phyloP scores from a whole-genome alignment of 2,329 filamentous ascomycete genomes.

The Ascochyta viciae-villosae region DNA sequence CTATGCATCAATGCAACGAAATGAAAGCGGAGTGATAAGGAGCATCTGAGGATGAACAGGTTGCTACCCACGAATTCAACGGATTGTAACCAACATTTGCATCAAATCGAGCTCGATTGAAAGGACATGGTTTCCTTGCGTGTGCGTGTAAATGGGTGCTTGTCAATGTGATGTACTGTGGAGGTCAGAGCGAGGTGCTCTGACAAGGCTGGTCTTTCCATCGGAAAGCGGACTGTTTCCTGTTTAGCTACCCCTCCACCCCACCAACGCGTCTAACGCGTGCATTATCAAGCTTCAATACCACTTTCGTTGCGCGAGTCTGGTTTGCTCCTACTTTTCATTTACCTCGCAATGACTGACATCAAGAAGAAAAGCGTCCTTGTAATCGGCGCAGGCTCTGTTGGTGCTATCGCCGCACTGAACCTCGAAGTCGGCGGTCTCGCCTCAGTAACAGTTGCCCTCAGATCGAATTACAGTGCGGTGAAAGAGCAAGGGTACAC shows the following conservation, averaged over 20 bases:
- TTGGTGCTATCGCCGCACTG: slow-evolving; percentile 64
- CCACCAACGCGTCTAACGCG: slow-evolving; percentile 27
- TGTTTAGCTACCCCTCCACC: slow-evolving; percentile 32
- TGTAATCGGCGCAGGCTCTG: slow-evolving; percentile 62
- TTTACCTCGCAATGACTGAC: slow-evolving; percentile 32
- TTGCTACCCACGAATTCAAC: slow-evolving; percentile 45
- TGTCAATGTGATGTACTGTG: not conserved
- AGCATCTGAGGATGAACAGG: slow-evolving; percentile 42
- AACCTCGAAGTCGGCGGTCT: slow-evolving; percentile 60
- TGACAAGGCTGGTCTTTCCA: not conserved
- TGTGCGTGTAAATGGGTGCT: not conserved
- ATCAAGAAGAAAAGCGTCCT: slow-evolving; percentile 52
- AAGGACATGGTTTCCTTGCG: slow-evolving; percentile 22
- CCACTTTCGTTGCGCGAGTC: slow-evolving; percentile 10
- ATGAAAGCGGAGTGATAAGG: slow-evolving; percentile 37
- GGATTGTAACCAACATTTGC: slow-evolving; percentile 51
- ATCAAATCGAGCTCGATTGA: slow-evolving; percentile 52
- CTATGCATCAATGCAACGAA: slow-evolving; percentile 39
- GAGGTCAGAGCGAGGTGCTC: not conserved
- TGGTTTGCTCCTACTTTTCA: not conserved
- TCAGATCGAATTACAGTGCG: slow-evolving; percentile 63
- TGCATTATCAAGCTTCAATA: slow-evolving; percentile 9
- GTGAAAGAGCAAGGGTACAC: slow-evolving; percentile 59
- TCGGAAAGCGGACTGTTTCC: slow-evolving; percentile 7
- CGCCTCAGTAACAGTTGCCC: slow-evolving; percentile 61